phyloP scores from a whole-genome alignment of 176 grass and related monocot species.

The Eleusine coracana region DNA sequence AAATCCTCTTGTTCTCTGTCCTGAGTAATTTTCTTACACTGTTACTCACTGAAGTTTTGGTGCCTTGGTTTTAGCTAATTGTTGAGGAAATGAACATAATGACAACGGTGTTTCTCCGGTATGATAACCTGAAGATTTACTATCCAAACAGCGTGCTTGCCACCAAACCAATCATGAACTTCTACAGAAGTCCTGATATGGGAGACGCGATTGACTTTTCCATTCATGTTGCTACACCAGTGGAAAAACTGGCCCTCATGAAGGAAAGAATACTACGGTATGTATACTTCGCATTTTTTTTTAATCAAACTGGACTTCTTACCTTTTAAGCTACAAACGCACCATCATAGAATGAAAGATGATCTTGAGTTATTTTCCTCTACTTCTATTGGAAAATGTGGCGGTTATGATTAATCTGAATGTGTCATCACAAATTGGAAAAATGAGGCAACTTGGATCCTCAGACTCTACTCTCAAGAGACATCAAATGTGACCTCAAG shows the following conservation, averaged over 20 bases:
- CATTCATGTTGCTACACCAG: slow-evolving; percentile 63
- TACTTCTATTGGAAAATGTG: background rate
- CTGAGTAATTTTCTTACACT: background rate
- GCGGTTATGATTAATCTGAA: background rate
- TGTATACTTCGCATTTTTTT: slow-evolving; percentile 5
- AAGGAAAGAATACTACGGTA: slow-evolving; percentile 62
- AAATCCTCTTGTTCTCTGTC: background rate
- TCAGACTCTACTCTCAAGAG: background rate
- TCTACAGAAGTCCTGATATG: slow-evolving; percentile 77
- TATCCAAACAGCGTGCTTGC: slow-evolving; percentile 72
- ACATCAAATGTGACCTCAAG: background rate
- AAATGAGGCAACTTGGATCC: background rate
- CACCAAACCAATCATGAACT: slow-evolving; percentile 70
- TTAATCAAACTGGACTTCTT: background rate
- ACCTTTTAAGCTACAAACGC: background rate
- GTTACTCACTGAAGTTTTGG: background rate
- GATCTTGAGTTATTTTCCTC: background rate
- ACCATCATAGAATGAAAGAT: background rate
- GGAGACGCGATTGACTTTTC: slow-evolving; percentile 66
- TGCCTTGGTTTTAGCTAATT: slow-evolving; percentile 44
- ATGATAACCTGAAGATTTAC: slow-evolving; percentile 70
- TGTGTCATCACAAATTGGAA: background rate
- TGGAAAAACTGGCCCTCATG: slow-evolving; percentile 56
- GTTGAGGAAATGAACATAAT: slow-evolving; percentile 86
- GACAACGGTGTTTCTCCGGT: slow-evolving; percentile 62